phyloP scores from a whole-genome alignment of 345 rosid genomes.

The Citrus glauca region DNA sequence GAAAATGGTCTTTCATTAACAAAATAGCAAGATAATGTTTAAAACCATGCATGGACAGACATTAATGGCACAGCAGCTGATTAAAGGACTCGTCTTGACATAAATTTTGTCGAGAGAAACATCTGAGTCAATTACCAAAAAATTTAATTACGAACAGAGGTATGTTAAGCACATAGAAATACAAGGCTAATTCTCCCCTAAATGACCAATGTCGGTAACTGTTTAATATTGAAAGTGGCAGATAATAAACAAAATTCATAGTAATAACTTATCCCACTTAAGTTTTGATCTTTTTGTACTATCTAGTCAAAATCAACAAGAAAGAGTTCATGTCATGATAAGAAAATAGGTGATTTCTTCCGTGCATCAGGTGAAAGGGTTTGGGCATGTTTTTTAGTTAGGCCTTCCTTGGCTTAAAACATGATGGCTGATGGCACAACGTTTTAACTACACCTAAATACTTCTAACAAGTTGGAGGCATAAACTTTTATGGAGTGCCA shows the following conservation, averaged over 20 bases:
- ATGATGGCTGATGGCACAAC: neutral
- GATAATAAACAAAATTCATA: neutral
- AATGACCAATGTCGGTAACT: neutral
- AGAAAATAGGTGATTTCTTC: neutral
- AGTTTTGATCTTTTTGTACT: neutral
- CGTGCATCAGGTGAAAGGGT: neutral
- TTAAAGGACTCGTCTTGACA: neutral
- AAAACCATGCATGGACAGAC: neutral
- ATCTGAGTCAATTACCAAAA: neutral
- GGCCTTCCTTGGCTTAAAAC: neutral
- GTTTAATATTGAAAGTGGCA: neutral
- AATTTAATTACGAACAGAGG: neutral
- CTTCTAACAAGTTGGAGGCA: neutral
- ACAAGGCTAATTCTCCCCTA: neutral
- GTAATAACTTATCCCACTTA: neutral
- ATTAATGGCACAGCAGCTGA: neutral
- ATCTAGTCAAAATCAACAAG: neutral
- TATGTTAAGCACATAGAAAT: neutral
- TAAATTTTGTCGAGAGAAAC: neutral
- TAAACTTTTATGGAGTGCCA: neutral
- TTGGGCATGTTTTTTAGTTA: neutral
- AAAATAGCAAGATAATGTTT: neutral
- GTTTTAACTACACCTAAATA: neutral
- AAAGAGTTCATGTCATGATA: neutral
- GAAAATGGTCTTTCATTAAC: neutral